phyloP scores from a whole-genome alignment of 2,329 filamentous ascomycete species.

The Trichoderma harzianum region DNA sequence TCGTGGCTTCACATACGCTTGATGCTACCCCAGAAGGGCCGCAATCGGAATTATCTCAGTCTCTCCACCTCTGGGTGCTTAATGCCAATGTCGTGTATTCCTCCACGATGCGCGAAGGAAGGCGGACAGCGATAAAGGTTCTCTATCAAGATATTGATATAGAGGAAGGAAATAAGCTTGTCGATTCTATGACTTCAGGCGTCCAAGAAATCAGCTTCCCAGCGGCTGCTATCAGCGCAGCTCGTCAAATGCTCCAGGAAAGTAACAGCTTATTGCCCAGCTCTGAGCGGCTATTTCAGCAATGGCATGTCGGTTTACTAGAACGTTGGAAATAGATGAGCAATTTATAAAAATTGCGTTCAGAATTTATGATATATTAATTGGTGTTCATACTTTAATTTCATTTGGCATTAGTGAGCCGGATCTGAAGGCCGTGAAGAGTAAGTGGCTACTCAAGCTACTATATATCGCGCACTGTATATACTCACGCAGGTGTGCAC shows the following conservation, averaged over 20 bases:
- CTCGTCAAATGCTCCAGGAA: constrained; percentile 42
- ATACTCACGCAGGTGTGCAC: too few relatives aligned
- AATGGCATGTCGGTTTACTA: constrained; percentile 66
- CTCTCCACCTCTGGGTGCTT: constrained; percentile 54
- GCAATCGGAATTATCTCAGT: constrained; percentile 14
- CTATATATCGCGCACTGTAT: not conserved
- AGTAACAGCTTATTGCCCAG: constrained; percentile 53
- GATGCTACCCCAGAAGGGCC: constrained; percentile 16
- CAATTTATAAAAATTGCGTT: not conserved
- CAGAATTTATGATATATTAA: not conserved
- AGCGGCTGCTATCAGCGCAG: constrained; percentile 42
- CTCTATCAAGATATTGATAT: constrained; percentile 45
- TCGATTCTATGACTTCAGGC: constrained; percentile 51
- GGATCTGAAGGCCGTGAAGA: not conserved
- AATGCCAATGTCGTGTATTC: constrained; percentile 54
- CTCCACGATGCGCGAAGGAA: constrained; percentile 35
- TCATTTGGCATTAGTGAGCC: not conserved
- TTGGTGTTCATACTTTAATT: not conserved
- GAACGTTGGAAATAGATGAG: constrained; percentile 35
- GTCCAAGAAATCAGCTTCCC: constrained; percentile 60
- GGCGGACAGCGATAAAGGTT: constrained; percentile 48
- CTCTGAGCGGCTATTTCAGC: constrained; percentile 55
- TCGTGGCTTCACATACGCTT: constrained; percentile 41
- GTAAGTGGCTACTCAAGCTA: too few relatives aligned
- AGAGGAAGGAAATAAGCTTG: constrained; percentile 45